Percentiles rank a stretch among this genome's conserved stretches.
Evolutionary conservation across 306 rosid species (phyloP).

Genomic region (Argentina anserina): DNA sequence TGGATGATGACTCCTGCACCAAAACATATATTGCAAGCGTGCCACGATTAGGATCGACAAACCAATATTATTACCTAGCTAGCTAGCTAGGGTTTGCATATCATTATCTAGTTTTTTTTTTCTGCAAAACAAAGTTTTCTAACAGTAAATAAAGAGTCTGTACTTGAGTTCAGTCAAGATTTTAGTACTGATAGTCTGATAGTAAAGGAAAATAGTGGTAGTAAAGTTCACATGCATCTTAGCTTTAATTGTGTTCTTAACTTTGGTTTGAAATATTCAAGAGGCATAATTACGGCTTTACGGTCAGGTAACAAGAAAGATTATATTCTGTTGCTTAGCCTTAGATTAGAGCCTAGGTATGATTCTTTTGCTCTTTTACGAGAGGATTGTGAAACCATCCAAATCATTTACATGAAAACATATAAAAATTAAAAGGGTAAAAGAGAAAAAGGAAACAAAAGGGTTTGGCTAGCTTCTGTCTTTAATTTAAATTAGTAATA

Average conservation of each 20-base stretch:
- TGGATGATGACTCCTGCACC: conserved; percentile 69
- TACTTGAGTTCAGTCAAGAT: conserved; percentile 3
- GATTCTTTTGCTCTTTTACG: neutral
- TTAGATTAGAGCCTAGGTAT: conserved; percentile 22
- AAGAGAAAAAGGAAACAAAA: conserved; percentile 37
- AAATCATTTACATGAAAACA: conserved; percentile 14
- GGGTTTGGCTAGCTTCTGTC: conserved; percentile 34
- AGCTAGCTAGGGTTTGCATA: conserved; percentile 9
- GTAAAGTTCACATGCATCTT: conserved; percentile 6
- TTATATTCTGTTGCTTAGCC: conserved; percentile 22
- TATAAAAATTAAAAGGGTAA: conserved; percentile 28
- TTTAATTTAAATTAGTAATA: conserved; percentile 51
- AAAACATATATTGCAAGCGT: conserved; percentile 18
- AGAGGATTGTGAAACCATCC: conserved; percentile 19
- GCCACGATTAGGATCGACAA: neutral
- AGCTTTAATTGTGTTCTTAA: conserved; percentile 6
- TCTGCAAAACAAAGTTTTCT: neutral
- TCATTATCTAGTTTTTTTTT: neutral
- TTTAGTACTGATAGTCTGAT: neutral
- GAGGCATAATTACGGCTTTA: conserved; percentile 19
- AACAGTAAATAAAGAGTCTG: neutral
- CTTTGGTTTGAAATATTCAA: conserved; percentile 11
- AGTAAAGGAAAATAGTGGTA: conserved; percentile 6
- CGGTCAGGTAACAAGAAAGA: conserved; percentile 20
- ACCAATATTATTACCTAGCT: neutral